Percentiles rank a stretch among this genome's conserved stretches.
phyloP scores from a whole-genome alignment of 257 asterid genomes.

The Solanum chmielewskii region DNA sequence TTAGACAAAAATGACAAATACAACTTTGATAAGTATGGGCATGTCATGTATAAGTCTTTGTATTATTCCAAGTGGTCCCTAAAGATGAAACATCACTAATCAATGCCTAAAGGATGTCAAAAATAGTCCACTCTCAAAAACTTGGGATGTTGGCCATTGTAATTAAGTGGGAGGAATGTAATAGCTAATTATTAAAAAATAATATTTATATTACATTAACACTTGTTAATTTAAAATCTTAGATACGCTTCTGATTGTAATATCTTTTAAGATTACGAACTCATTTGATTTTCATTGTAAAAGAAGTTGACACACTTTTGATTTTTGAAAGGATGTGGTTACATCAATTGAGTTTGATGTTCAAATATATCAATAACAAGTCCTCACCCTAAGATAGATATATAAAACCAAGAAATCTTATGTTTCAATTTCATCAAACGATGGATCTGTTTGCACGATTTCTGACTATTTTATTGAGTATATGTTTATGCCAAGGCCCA shows the following conservation, averaged over 20 bases:
- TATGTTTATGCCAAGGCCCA: not conserved
- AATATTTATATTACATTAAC: not conserved
- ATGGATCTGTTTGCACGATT: not conserved
- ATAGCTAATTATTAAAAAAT: not conserved
- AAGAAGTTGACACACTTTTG: not conserved
- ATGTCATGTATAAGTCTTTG: not conserved
- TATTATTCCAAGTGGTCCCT: conserved; percentile 1
- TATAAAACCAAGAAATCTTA: not conserved
- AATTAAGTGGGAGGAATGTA: not conserved
- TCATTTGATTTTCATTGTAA: not conserved
- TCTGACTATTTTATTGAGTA: not conserved
- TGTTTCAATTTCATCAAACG: not conserved
- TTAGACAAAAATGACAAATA: conserved; percentile 6
- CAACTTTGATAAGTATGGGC: not conserved
- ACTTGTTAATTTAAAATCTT: not conserved
- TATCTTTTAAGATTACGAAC: not conserved
- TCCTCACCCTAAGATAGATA: not conserved
- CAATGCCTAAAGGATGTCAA: conserved; percentile 6
- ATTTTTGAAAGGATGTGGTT: not conserved
- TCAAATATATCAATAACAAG: not conserved
- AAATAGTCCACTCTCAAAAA: not conserved
- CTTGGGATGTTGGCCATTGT: not conserved
- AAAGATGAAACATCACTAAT: not conserved
- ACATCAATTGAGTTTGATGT: not conserved
- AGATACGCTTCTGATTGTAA: not conserved